These are phyloP conservation scores for Arabis hirsuta DNA, from an alignment of 345 rosid species.

Conservation along the genomic window DNA sequence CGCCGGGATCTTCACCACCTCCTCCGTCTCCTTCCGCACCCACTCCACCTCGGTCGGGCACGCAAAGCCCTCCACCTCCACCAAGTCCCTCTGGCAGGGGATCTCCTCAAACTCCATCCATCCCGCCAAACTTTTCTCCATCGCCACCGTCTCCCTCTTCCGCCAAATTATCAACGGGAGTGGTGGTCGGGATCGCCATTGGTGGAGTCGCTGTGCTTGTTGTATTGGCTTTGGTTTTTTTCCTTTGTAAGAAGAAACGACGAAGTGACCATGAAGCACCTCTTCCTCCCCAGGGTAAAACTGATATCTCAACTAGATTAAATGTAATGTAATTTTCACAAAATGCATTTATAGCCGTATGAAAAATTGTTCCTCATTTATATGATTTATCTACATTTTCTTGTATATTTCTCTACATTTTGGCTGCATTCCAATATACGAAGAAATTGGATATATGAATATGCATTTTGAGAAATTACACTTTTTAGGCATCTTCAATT, in stretches of 20 bases:
- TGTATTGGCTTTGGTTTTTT: slow-evolving; percentile 48
- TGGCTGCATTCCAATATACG: neutral
- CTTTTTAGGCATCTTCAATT: neutral
- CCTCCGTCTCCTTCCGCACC: slow-evolving; percentile 49
- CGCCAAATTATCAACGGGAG: slow-evolving; percentile 47
- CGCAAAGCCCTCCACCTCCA: slow-evolving; percentile 42
- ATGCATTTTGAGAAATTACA: neutral
- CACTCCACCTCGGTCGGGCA: slow-evolving; percentile 37
- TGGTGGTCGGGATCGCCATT: slow-evolving; percentile 61
- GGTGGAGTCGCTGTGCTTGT: slow-evolving; percentile 61
- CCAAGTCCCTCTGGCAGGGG: slow-evolving; percentile 16
- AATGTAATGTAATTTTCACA: no score
- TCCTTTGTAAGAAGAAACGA: slow-evolving; percentile 60
- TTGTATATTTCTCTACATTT: slow-evolving; percentile 15
- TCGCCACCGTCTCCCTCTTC: slow-evolving; percentile 43
- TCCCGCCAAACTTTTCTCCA: slow-evolving; percentile 35
- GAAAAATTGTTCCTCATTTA: neutral
- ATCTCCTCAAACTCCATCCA: slow-evolving; percentile 35
- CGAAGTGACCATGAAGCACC: slow-evolving; percentile 51
- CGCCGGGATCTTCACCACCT: slow-evolving; percentile 27
- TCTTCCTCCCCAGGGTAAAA: slow-evolving; percentile 31
- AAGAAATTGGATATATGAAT: neutral
- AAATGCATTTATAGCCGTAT: no score
- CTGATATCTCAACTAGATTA: neutral
- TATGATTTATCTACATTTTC: slow-evolving; percentile 14